These are phyloP conservation scores for Tirmania nivea DNA, from an alignment of 495 filamentous ascomycete species.

Conservation along the genomic window DNA sequence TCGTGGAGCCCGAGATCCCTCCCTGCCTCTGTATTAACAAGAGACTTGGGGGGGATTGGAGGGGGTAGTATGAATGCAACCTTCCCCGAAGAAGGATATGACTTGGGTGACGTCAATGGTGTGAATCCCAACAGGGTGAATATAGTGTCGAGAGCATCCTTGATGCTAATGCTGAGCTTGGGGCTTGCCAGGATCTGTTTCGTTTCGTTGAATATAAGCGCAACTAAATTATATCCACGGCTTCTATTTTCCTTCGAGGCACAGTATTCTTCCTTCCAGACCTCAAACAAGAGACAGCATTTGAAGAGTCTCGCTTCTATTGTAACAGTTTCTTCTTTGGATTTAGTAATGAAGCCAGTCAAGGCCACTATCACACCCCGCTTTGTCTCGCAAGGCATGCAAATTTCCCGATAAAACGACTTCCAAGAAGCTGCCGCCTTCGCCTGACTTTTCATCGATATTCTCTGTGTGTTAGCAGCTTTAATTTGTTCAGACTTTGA, in stretches of 20 bases:
- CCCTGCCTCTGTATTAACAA: slow-evolving; percentile 21
- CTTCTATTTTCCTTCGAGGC: neutral
- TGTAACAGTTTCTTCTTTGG: neutral
- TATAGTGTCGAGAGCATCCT: neutral
- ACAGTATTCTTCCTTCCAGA: neutral
- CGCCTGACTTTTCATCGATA: neutral
- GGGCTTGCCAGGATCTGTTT: neutral
- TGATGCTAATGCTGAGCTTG: neutral
- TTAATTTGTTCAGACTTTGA: neutral
- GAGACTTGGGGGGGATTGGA: slow-evolving; percentile 5
- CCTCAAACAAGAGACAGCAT: neutral
- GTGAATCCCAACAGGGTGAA: neutral
- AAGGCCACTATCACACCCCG: neutral
- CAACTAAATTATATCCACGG: neutral
- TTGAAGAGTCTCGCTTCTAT: neutral
- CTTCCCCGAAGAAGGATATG: neutral
- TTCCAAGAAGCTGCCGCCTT: neutral
- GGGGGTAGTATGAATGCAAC: neutral
- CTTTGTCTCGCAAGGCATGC: neutral
- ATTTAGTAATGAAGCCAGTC: neutral
- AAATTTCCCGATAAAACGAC: neutral
- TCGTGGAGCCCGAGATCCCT: slow-evolving; percentile 15
- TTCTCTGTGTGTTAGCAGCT: neutral
- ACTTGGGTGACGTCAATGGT: neutral
- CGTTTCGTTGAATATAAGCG: neutral